phyloP scores from a whole-genome alignment of 345 rosid species.

The Heritiera fomes region DNA sequence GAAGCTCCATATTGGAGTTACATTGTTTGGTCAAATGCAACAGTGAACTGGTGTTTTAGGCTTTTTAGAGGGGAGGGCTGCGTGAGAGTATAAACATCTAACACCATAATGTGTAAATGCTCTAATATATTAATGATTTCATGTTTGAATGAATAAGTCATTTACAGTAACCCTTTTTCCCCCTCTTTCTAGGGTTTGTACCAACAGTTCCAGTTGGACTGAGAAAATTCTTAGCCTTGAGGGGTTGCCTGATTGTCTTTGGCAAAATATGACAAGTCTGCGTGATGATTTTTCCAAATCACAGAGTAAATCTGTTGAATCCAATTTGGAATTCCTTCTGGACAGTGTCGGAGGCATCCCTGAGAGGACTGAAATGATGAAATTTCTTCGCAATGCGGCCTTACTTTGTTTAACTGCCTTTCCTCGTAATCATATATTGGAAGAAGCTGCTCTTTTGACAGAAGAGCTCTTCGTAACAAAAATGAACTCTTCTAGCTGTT shows the following conservation, averaged over 20 bases:
- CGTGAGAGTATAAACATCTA: not conserved
- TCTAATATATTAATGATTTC: slow-evolving; percentile 10
- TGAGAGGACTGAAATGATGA: slow-evolving; percentile 57
- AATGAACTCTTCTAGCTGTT: slow-evolving; percentile 53
- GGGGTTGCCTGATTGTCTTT: slow-evolving; percentile 55
- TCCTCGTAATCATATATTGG: slow-evolving; percentile 72
- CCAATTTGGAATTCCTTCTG: slow-evolving; percentile 50
- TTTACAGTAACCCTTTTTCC: not conserved
- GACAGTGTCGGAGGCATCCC: slow-evolving; percentile 46
- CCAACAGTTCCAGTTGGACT: slow-evolving; percentile 80
- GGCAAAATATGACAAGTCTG: slow-evolving; percentile 52
- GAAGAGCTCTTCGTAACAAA: slow-evolving; percentile 71
- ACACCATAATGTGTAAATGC: not conserved
- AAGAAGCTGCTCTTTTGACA: slow-evolving; percentile 87
- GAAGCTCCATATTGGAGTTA: not conserved
- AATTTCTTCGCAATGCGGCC: slow-evolving; percentile 77
- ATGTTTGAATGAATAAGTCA: not conserved
- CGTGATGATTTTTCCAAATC: slow-evolving; percentile 34
- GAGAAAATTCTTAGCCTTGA: slow-evolving; percentile 68
- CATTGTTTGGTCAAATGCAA: not conserved
- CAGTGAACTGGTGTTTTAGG: not conserved
- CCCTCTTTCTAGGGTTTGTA: slow-evolving; percentile 52
- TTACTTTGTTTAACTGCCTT: slow-evolving; percentile 72
- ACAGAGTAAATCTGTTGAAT: slow-evolving; percentile 34
- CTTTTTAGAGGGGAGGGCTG: slow-evolving; percentile 1